Evolutionary conservation across 2,329 filamentous ascomycete genomes (phyloP).

Genomic region (Monilinia vaccinii-corymbosi): DNA sequence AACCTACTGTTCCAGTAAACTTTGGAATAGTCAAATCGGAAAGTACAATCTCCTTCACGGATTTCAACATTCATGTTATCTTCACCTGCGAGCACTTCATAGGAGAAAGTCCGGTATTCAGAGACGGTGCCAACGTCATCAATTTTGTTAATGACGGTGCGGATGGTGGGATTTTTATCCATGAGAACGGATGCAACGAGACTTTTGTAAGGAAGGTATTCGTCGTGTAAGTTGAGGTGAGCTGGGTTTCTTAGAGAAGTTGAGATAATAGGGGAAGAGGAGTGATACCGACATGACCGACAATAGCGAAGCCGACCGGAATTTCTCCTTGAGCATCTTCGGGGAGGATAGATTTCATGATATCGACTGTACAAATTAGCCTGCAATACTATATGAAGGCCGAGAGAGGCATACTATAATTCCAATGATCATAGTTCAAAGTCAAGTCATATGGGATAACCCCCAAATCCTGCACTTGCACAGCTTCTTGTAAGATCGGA

Average conservation of each 20-base stretch:
- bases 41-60: slow-evolving; percentile 74
- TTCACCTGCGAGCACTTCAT: slow-evolving; percentile 78
- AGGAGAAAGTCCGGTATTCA: slow-evolving; percentile 84
- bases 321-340: slow-evolving; percentile 72
- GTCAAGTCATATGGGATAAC: slow-evolving; percentile 67
- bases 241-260: slow-evolving; percentile 38
- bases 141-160: slow-evolving; percentile 92
- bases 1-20: slow-evolving; percentile 98
- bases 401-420: slow-evolving; percentile 52
- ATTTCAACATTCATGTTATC: slow-evolving; percentile 78
- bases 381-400: background rate
- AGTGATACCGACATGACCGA: slow-evolving; percentile 69
- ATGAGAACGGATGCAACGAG: slow-evolving; percentile 77
- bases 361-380: slow-evolving; percentile 41
- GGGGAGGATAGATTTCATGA: slow-evolving; percentile 73
- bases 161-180: slow-evolving; percentile 77
- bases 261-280: background rate
- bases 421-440: slow-evolving; percentile 81
- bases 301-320: slow-evolving; percentile 76
- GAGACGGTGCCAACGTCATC: slow-evolving; percentile 79
- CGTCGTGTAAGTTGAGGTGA: slow-evolving; percentile 80
- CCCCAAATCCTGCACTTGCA: slow-evolving; percentile 57
- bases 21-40: slow-evolving; percentile 87
- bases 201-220: slow-evolving; percentile 77
- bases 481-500: slow-evolving; percentile 55